Conservation (phyloP, 1,284 basidiomycete genomes). For the Irpex sp. region DNA sequence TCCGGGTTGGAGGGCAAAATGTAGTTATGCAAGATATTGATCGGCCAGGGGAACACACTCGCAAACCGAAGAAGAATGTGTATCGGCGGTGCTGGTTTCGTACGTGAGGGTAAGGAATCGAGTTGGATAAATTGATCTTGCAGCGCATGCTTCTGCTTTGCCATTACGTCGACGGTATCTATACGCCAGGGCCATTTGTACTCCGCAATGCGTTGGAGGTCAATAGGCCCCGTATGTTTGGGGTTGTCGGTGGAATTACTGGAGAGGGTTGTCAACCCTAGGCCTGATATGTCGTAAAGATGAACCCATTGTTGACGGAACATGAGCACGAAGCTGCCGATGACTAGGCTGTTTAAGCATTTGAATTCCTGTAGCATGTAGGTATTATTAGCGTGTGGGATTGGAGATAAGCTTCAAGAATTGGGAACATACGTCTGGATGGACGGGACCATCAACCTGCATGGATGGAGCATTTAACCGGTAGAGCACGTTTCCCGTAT, state of each 20-base stretch:
- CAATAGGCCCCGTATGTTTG: conserved; percentile 21
- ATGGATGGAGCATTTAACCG: conserved; percentile 19
- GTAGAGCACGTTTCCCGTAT: conserved; percentile 14
- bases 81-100: conserved; percentile 31
- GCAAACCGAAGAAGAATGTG: conserved; percentile 57
- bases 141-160: conserved; percentile 9
- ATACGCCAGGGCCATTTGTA: conserved; percentile 53
- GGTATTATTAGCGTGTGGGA: conserved; percentile 33
- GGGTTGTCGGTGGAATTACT: conserved; percentile 6
- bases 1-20: conserved; percentile 41
- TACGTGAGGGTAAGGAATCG: conserved; percentile 1
- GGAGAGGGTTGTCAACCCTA: conserved; percentile 1
- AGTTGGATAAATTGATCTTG: conserved; percentile 19
- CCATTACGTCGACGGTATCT: conserved; percentile 43
- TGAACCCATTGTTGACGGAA: conserved; percentile 28
- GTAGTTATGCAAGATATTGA: conserved; percentile 63
- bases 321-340: conserved; percentile 23
- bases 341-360: conserved; percentile 34
- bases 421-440: conserved; percentile 13
- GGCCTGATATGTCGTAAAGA: conserved; percentile 16
- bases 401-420: conserved; percentile 20
- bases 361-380: conserved; percentile 20
- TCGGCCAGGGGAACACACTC: conserved; percentile 61
- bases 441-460: conserved; percentile 21
- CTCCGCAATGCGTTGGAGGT: conserved; percentile 34